Conservation (phyloP, 768 basidiomycete genomes). For the Boletellus ananiceps region DNA sequence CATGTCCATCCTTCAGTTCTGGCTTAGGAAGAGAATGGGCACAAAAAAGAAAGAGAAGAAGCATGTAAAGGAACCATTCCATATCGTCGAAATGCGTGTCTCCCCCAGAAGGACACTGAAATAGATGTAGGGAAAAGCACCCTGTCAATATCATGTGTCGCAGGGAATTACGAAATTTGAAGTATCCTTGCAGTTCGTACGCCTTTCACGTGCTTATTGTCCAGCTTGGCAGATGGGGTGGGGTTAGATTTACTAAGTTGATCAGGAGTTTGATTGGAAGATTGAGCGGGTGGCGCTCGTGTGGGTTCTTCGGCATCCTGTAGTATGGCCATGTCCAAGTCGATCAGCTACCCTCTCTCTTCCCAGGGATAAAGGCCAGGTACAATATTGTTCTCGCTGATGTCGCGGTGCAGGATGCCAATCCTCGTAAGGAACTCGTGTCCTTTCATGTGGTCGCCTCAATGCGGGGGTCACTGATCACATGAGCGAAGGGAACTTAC, state of each 20-base stretch:
- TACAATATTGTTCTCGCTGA: constrained; percentile 22
- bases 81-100: background rate
- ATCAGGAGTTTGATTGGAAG: background rate
- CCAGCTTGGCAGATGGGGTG: background rate
- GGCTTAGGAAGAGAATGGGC: background rate
- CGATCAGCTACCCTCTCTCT: constrained; percentile 28
- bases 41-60: no score
- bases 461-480: background rate
- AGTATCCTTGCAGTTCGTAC: background rate
- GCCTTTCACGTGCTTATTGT: background rate
- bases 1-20: background rate
- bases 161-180: no score
- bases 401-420: background rate
- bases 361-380: constrained; percentile 14
- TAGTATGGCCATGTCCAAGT: constrained; percentile 22
- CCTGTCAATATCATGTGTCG: background rate
- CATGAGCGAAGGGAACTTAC: background rate
- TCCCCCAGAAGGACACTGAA: background rate
- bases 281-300: background rate
- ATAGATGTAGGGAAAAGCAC: background rate
- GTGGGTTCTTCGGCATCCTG: background rate
- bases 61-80: background rate
- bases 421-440: background rate
- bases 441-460: no score
- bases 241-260: background rate